These are phyloP conservation scores for Coemansia sp. DNA, from an alignment of 192 early-diverging fungal species.

Conservation along the genomic window DNA sequence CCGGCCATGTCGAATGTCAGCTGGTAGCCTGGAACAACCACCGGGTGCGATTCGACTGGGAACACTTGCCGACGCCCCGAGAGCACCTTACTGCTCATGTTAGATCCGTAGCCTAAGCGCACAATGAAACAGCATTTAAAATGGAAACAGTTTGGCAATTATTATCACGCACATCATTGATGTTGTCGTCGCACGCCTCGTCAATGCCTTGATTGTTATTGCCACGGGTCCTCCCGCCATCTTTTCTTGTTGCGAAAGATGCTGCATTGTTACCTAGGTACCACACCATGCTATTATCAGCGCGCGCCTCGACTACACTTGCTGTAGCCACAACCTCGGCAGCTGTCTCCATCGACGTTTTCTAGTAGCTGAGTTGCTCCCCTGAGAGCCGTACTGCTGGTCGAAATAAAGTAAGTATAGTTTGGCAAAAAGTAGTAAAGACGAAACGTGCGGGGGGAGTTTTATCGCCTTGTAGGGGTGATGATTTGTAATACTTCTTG, in stretches of 20 bases:
- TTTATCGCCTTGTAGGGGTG: no score
- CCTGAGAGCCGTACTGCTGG: no score
- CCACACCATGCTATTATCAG: conserved; percentile 19
- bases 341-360: neutral
- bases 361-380: neutral
- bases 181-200: neutral
- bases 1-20: conserved; percentile 54
- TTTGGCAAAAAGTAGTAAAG: no score
- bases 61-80: conserved; percentile 51
- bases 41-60: conserved; percentile 34
- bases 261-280: conserved; percentile 29
- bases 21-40: conserved; percentile 42
- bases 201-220: neutral
- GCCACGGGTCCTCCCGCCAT: neutral
- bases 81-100: conserved; percentile 54
- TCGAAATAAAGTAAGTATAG: no score
- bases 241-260: no score
- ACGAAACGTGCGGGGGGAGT: no score
- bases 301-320: neutral
- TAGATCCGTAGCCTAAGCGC: conserved; percentile 45
- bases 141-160: neutral
- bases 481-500: neutral
- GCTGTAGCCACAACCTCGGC: neutral
- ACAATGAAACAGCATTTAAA: neutral
- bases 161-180: neutral